Evolutionary conservation across 495 filamentous ascomycete species (phyloP), one percentile per base, ranked within the genome.

Genomic region (Penicillium malachiteum): DNA sequence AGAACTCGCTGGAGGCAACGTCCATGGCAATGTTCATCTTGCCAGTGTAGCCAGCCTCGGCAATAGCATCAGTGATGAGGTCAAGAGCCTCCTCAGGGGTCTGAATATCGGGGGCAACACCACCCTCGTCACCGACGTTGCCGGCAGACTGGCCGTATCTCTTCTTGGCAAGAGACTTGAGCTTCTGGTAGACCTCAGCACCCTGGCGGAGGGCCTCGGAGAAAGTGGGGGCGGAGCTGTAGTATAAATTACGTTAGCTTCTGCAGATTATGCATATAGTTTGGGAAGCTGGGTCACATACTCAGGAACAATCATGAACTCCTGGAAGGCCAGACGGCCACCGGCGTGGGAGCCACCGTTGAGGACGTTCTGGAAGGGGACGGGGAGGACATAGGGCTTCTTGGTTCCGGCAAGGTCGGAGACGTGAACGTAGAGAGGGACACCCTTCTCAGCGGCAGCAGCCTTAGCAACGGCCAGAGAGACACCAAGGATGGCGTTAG

Each of bases 301-400:
- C 86, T 82, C 86, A 56, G 95, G 95, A 46, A 97, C 95, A 66
- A 99, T 96, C 95, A 99, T 99, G 86, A 99, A 99, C 77, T 99
- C 95, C 79, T 99, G 95, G 88, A 99, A 99, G 58, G 95, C 95
- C 54, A 99, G 82, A 74, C 94, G 91, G 67, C 95, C 95, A 84
- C 95, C 95, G 60, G 95, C 95, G 81, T 99, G 95, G 67, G 93
- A 97, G 71, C 94, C 94, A 78, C 95, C 95, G 78, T 99, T 99
- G 57, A 99, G 84, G 70, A 99, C 95, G 81, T 99, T 99, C 91
- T 92, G 90, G 89, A 99, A 99, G 59, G 95, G 95, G 53, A 99
- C 95, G 50, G 95, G 95, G 10, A 99, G 88, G 56, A 99, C 95
- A 69, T 96, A 99, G 68, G 95, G 95, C 88, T 99, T 96, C 88